Conservation (phyloP, 179 eudicot species). For the Silene vulgaris region DNA sequence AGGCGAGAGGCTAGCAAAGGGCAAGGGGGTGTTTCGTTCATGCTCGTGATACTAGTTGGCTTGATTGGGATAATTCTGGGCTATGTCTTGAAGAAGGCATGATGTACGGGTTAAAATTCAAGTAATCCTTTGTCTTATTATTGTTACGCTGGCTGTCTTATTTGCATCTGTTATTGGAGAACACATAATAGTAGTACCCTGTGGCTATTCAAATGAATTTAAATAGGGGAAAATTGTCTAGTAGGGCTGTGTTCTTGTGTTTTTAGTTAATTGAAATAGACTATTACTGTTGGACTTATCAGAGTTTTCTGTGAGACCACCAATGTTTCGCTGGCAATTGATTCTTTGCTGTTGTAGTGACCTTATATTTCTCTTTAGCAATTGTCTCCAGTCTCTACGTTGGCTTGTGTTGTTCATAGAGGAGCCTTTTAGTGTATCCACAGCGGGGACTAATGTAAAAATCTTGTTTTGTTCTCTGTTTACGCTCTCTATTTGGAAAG, state of each 20-base stretch:
- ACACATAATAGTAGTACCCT: constrained; percentile 9
- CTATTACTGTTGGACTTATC: constrained; percentile 23
- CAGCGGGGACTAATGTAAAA: too few relatives aligned
- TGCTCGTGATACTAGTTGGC: constrained; percentile 55
- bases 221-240: constrained; percentile 19
- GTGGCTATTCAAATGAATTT: constrained; percentile 15
- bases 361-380: constrained; percentile 12
- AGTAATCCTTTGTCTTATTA: constrained; percentile 6
- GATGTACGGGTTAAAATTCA: constrained; percentile 16
- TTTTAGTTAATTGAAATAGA: constrained; percentile 32
- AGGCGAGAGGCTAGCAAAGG: constrained; percentile 55
- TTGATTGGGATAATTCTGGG: constrained; percentile 62
- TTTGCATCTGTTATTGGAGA: constrained; percentile 24
- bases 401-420: not conserved
- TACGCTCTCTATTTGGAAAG: too few relatives aligned
- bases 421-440: too few relatives aligned
- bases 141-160: constrained; percentile 21
- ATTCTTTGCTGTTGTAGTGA: constrained; percentile 30
- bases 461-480: too few relatives aligned
- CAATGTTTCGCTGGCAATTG: constrained; percentile 18
- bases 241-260: constrained; percentile 36
- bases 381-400: constrained; percentile 2
- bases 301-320: constrained; percentile 14
- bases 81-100: constrained; percentile 58
- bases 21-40: constrained; percentile 51